Evolutionary conservation across 2,329 filamentous ascomycete species (phyloP).

Genomic region (Neonectria magnoliae): DNA sequence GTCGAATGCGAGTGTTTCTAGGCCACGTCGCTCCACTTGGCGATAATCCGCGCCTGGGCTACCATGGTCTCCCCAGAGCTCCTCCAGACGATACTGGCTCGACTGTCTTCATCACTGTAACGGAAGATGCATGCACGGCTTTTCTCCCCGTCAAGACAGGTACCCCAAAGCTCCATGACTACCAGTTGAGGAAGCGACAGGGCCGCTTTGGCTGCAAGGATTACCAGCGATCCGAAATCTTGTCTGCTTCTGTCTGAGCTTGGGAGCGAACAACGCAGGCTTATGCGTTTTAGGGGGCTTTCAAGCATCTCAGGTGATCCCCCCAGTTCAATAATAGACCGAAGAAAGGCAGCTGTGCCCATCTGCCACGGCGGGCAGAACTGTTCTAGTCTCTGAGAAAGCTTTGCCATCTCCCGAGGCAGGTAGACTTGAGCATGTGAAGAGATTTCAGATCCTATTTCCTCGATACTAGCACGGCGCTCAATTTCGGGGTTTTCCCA

Average conservation of each 20-base stretch:
- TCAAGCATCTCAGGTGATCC: slow-evolving; percentile 14
- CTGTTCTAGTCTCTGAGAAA: slow-evolving; percentile 24
- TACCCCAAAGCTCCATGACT: slow-evolving; percentile 27
- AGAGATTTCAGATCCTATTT: slow-evolving; percentile 13
- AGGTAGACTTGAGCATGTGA: slow-evolving; percentile 17
- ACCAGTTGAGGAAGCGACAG: slow-evolving; percentile 26
- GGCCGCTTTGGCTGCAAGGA: slow-evolving; percentile 28
- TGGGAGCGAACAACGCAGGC: slow-evolving; percentile 21
- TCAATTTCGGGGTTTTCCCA: slow-evolving; percentile 23
- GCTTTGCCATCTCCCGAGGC: slow-evolving; percentile 26
- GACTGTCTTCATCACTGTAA: slow-evolving; percentile 19
- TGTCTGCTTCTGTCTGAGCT: slow-evolving; percentile 20
- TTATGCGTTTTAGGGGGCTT: slow-evolving; percentile 22
- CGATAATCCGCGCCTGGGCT: slow-evolving; percentile 18
- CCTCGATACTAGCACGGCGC: slow-evolving; percentile 4
- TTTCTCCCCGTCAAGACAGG: slow-evolving; percentile 14
- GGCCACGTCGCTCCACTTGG: slow-evolving; percentile 29
- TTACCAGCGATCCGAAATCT: slow-evolving; percentile 27
- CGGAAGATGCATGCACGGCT: slow-evolving; percentile 28
- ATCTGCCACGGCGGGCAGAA: slow-evolving; percentile 30
- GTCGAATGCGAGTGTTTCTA: slow-evolving; percentile 24
- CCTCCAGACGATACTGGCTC: slow-evolving; percentile 28
- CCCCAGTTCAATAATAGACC: slow-evolving; percentile 18
- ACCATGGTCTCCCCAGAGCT: slow-evolving; percentile 19
- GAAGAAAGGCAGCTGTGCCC: slow-evolving; percentile 28